A percentile compares a stretch with the other conserved stretches of the same genome.
Evolutionary conservation across 805 yeast species (phyloP).

Genomic region (Ogataea degrootiae): DNA sequence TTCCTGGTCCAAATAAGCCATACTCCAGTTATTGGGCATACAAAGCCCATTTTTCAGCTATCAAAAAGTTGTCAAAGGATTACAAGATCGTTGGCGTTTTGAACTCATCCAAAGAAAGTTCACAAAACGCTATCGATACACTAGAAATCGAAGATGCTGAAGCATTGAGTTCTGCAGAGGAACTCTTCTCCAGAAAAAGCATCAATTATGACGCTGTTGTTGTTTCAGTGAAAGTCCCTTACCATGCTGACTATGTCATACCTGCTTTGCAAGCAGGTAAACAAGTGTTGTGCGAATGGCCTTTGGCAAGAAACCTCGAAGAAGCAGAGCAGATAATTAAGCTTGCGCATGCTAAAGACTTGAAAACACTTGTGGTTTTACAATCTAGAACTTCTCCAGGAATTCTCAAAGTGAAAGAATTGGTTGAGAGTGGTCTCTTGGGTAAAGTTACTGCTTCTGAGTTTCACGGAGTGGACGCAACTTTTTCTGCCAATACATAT

Average conservation of each 20-base stretch:
- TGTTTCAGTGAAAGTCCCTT: constrained; percentile 4
- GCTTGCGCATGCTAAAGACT: not conserved
- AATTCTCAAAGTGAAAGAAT: not conserved
- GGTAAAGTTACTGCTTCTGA: not conserved
- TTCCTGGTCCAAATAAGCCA: not conserved
- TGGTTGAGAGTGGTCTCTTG: not conserved
- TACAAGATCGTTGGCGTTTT: constrained; percentile 1
- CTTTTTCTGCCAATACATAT: not conserved
- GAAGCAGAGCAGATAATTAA: not conserved
- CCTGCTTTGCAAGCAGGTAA: not conserved
- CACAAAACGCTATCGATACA: not conserved
- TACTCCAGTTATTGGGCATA: not conserved
- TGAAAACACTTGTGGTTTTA: not conserved
- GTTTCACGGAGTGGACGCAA: not conserved
- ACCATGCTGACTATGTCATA: constrained; percentile 2
- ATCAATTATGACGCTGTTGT: constrained; percentile 1
- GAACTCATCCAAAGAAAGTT: constrained; percentile 2
- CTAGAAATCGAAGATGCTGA: not conserved
- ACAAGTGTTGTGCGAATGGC: constrained; percentile 3
- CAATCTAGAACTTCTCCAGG: not conserved
- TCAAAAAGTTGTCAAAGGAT: not conserved
- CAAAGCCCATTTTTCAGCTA: not conserved
- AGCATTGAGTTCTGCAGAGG: not conserved
- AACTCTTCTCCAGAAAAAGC: not conserved
- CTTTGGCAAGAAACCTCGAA: constrained; percentile 1